Conservation (phyloP, 2,329 filamentous ascomycete genomes). For the Fusarium luffae region DNA sequence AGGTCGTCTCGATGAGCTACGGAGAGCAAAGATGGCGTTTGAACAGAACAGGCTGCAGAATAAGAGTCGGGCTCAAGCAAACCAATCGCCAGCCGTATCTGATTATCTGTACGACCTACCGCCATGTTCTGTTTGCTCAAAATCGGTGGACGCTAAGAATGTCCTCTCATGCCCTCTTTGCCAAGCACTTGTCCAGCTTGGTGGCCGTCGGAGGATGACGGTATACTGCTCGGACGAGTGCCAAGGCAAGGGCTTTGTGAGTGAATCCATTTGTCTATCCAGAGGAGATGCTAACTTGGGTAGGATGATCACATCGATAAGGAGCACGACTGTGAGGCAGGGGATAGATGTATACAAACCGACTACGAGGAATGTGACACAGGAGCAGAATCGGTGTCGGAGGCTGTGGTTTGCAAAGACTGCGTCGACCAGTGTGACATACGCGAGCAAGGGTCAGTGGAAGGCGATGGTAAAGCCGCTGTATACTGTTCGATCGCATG, state of each 20-base stretch:
- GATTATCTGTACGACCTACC: constrained; percentile 54
- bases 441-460: constrained; percentile 1
- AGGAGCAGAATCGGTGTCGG: constrained; percentile 45
- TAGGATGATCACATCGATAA: constrained; percentile 54
- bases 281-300: constrained; percentile 38
- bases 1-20: constrained; percentile 58
- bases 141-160: constrained; percentile 48
- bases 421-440: constrained; percentile 50
- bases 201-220: constrained; percentile 51
- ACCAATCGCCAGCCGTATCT: constrained; percentile 44
- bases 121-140: constrained; percentile 55
- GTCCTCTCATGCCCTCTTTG: constrained; percentile 59
- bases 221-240: constrained; percentile 61
- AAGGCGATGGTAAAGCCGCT: constrained; percentile 26
- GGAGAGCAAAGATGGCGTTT: constrained; percentile 61
- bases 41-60: constrained; percentile 57
- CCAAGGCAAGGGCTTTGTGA: constrained; percentile 55
- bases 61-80: constrained; percentile 50
- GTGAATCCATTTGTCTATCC: constrained; percentile 29
- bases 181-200: constrained; percentile 55
- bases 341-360: constrained; percentile 54
- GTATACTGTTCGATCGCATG: constrained; percentile 58
- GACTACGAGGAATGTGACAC: constrained; percentile 55
- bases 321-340: constrained; percentile 56
- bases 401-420: constrained; percentile 55